Base-by-base conservation (phyloP, 345 rosid genomes). In the Melastoma malabathricum region DNA sequence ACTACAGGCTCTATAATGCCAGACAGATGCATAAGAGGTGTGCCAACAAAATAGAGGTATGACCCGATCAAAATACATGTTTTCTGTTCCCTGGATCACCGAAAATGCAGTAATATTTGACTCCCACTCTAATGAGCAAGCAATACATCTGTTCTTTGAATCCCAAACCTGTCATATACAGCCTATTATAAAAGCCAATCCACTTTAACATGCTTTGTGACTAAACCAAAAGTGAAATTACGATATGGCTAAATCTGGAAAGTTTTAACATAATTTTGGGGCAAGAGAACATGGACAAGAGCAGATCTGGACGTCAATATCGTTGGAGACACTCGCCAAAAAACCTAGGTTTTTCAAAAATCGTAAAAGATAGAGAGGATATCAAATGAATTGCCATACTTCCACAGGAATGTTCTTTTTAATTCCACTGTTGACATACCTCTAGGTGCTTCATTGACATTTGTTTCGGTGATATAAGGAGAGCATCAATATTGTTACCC, bases 31-130 rank as follows among this genome's bases (percentile, higher is more conserved):
- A 62, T 52, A 25, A 60, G 41, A 51, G 57, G 57, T 44, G 61
- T 31, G 27, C 52, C 27, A 20, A 22, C 43, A 50, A 34, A 41
- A 44, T 47, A 34, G 15, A 27, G 60, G 54, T 55, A 31, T 18
- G 50, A 2, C 38, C 38, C 7, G 38, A 31, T 5, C 38, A 31
- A 31, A 31, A 39, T 82, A 89, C 97, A 89, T 85, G 79, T 70
- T 76, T 64, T 68, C 65, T 50, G 95, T 80, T 73, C 85, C 82
- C 51, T 58, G 66, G 61, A 89, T 81, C 52, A 77, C 80, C 47
- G 86, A 63, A 63, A 89, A 85, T 45, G 89, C 86, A 46, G 95
- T 83, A 58, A 89, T 82, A 63, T 75, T 85, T 55, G 84, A 77
- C 56, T 83, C 89, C 97, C 95, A 85, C 45, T 46, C 68, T 52